Percentiles rank a stretch among this genome's conserved stretches.
Evolutionary conservation across 768 basidiomycete species (phyloP).

Genomic region (Russula griseocarnosa): DNA sequence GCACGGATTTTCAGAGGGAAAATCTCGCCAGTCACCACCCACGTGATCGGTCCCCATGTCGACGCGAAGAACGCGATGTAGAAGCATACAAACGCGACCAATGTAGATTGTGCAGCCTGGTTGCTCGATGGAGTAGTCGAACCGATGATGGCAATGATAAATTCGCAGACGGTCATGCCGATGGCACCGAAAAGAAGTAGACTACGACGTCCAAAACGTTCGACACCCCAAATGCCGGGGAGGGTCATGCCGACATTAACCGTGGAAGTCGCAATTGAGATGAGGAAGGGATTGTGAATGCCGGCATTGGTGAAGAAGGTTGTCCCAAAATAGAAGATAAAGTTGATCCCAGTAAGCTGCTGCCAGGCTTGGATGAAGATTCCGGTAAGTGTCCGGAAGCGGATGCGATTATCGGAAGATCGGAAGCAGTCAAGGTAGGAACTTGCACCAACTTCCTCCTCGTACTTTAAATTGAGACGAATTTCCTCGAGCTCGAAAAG

Average conservation of each 20-base stretch:
- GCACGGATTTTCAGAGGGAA: slow-evolving; percentile 81
- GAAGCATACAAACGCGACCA: slow-evolving; percentile 50
- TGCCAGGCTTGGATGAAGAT: slow-evolving; percentile 76
- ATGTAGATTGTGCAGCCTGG: slow-evolving; percentile 46
- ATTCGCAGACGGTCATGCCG: slow-evolving; percentile 84
- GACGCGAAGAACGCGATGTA: slow-evolving; percentile 44
- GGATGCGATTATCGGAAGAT: slow-evolving; percentile 41
- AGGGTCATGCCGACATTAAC: slow-evolving; percentile 79
- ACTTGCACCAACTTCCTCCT: slow-evolving; percentile 54
- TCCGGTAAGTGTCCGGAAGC: slow-evolving; percentile 76
- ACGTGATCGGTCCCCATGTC: slow-evolving; percentile 71
- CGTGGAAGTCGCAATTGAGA: slow-evolving; percentile 63
- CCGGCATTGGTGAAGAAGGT: slow-evolving; percentile 46
- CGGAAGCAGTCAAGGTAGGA: slow-evolving; percentile 65
- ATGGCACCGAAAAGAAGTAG: slow-evolving; percentile 75
- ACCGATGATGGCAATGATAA: slow-evolving; percentile 67
- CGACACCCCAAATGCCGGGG: slow-evolving; percentile 76
- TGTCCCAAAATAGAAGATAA: slow-evolving; percentile 54
- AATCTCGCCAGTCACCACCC: slow-evolving; percentile 71
- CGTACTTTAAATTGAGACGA: slow-evolving; percentile 56
- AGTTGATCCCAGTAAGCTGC: slow-evolving; percentile 80
- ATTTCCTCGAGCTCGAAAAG: slow-evolving; percentile 53
- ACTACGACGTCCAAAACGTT: slow-evolving; percentile 75
- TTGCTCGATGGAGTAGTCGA: slow-evolving; percentile 44
- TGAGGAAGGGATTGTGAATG: slow-evolving; percentile 48